Evolutionary conservation across 1,139 yeast species (phyloP).

Genomic region (Lodderomyces metapsilosis): DNA sequence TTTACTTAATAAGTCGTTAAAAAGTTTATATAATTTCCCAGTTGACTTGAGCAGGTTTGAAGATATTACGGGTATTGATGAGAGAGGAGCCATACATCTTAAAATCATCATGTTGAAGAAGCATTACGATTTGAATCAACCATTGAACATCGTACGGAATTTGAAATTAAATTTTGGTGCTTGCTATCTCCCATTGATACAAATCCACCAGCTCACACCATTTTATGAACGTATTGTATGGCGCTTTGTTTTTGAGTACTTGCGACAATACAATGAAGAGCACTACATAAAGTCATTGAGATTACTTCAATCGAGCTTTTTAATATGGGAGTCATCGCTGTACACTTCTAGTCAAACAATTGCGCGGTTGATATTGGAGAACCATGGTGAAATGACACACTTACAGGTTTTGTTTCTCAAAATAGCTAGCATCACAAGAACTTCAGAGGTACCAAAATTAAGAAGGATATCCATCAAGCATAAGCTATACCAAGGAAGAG

Average conservation of each 20-base stretch:
- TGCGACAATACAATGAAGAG: constrained; percentile 23
- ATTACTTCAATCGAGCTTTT: constrained; percentile 27
- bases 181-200: constrained; percentile 28
- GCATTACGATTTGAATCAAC: constrained; percentile 31
- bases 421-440: constrained; percentile 13
- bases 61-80: constrained; percentile 3
- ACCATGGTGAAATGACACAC: constrained; percentile 18
- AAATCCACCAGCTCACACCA: constrained; percentile 24
- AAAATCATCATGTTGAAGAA: constrained; percentile 36
- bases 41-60: constrained; percentile 7
- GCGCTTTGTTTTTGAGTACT: constrained; percentile 41
- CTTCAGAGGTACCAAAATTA: constrained; percentile 12
- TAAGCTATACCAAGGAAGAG: constrained; percentile 20
- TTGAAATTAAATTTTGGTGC: constrained; percentile 27
- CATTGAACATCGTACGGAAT: constrained; percentile 30
- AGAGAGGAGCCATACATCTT: constrained; percentile 18
- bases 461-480: constrained; percentile 32
- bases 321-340: constrained; percentile 42
- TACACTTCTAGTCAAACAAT: constrained; percentile 17
- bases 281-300: constrained; percentile 24
- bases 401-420: constrained; percentile 28
- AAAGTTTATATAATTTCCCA: constrained; percentile 24
- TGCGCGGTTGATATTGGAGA: constrained; percentile 17
- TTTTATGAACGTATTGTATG: constrained; percentile 45
- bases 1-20: constrained; percentile 28